These are phyloP conservation scores for Dothidotthia symphoricarpi DNA, from an alignment of 2,329 filamentous ascomycete genomes.

Conservation along the genomic window DNA sequence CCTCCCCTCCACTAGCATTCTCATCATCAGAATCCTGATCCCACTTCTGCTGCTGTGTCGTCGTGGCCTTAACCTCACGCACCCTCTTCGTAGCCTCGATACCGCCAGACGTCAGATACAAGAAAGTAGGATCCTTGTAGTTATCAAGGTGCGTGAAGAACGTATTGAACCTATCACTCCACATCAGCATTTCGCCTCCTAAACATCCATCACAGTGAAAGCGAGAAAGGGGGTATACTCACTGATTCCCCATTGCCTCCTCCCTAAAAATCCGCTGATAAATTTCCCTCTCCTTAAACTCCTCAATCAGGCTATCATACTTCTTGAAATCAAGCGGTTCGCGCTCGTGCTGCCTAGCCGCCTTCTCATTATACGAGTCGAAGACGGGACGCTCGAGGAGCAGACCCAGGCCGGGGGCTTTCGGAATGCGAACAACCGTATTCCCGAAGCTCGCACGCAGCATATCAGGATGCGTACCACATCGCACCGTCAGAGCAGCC, in stretches of 20 bases:
- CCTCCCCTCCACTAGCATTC: slow-evolving; percentile 37
- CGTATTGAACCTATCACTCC: slow-evolving; percentile 40
- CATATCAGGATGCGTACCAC: slow-evolving; percentile 69
- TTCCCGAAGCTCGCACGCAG: slow-evolving; percentile 74
- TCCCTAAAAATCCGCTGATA: slow-evolving; percentile 89
- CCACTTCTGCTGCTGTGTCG: slow-evolving; percentile 22
- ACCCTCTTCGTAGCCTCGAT: slow-evolving; percentile 44
- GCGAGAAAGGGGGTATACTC: too few species aligned
- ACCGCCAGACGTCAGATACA: slow-evolving; percentile 52
- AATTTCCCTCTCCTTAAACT: slow-evolving; percentile 89
- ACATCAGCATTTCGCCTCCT: background rate
- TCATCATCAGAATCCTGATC: slow-evolving; percentile 39
- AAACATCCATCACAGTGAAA: too few species aligned
- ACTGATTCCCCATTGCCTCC: slow-evolving; percentile 84
- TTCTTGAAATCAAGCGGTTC: slow-evolving; percentile 75
- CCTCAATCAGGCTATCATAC: slow-evolving; percentile 74
- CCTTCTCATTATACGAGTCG: slow-evolving; percentile 78
- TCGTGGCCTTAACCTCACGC: slow-evolving; percentile 32
- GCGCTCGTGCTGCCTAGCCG: slow-evolving; percentile 61
- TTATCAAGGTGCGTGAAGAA: slow-evolving; percentile 55
- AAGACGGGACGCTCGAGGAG: slow-evolving; percentile 91
- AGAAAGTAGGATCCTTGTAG: slow-evolving; percentile 50
- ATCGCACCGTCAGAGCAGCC: slow-evolving; percentile 79
- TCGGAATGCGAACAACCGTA: slow-evolving; percentile 78
- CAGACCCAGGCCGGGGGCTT: slow-evolving; percentile 84